Base-by-base conservation (phyloP, 768 basidiomycete species). In the Ramaria rubella region DNA sequence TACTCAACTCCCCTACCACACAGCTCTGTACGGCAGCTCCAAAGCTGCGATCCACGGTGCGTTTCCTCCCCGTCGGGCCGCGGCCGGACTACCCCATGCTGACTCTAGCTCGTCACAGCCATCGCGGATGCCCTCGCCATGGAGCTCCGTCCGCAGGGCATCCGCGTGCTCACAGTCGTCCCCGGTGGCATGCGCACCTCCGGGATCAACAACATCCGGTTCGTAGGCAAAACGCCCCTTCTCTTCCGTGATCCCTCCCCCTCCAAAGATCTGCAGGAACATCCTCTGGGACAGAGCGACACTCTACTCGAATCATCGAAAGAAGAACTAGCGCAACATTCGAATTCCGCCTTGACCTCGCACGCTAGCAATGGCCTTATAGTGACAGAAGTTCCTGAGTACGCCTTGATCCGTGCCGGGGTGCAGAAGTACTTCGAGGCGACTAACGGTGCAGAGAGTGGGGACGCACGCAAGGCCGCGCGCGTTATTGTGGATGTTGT, bases 111-210 rank as follows among this genome's bases (percentile, higher is more conserved):
- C n/a, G n/a, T n/a, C n/a, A 19, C 23, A 82, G 82, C 80, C 15
- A 63, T 84, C 24, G 74, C 77, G 4, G 83, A 85, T 66, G 76
- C 78, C 1, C 71, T 83, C 46, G 68, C 77, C 7, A 60, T 67
- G 19, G 84, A 86, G 67, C 69, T 86, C 26, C 75, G 76, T 2
- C 77, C 74, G 9, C 77, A 81, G 64, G 73, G 73, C 33, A 79
- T 86, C 61, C 78, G 80, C 36, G 75, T 81, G 21, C 70, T 82
- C 29, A 72, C 83, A 45, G 80, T 85, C 51, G 73, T 75, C 43
- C 84, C 83, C 1, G 83, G 83, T 12, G 68, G 78, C 11, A 83
- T 85, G 70, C 75, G 79, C 33, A 85, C 84, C 0, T 76, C 80
- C 63, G 76, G 77, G 26, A 81, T 83, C 42, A 78, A 77, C 64